Evolutionary conservation across 2,329 filamentous ascomycete genomes (phyloP), one percentile per base, ranked within the genome.

Genomic region (Sporothrix globosa): DNA sequence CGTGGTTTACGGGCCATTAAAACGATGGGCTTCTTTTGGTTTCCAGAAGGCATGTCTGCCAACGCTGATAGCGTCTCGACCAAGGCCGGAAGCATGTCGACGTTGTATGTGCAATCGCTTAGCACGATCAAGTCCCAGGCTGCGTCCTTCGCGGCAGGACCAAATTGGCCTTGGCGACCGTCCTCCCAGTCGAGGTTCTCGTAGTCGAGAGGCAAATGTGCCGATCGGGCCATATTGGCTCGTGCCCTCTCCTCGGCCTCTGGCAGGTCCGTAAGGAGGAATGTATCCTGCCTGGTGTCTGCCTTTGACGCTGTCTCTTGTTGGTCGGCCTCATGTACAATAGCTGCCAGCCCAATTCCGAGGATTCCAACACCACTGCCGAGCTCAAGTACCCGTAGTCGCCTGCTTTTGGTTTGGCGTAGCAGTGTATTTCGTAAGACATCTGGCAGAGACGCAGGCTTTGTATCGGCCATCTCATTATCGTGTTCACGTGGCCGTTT

Each of bases 81-180:
- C 27, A 89, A 80, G 2, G 84, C 81, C 1, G 84, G 82, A 34
- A 88, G 78, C 73, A 82, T 83, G 75, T 88, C 86, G 68, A 82
- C 83, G 72, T 88, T 88, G 80, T 88, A 88, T 0, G 86, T 88
- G 81, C 87, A 88, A 76, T 89, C 87, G 75, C 86, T 87, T 27
- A 88, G 78, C 68, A 87, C 80, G 61, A 87, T 75, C 5, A 88
- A 77, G 71, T 88, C 83, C 86, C 86, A 88, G 71, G 79, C 77
- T 2, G 76, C 72, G 2, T 77, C 78, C 0, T 79, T 44, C 2
- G 80, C 80, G 30, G 80, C 75, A 0, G 78, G 74, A 0, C 83
- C 84, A 72, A 88, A 85, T 0, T 66, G 70, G 0, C 84, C 85
- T 1, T 77, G 72, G 39, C 80, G 77, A 0, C 84, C 86, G 44